Base-by-base conservation (phyloP, 768 basidiomycete species). In the Cytidiella melzeri region DNA sequence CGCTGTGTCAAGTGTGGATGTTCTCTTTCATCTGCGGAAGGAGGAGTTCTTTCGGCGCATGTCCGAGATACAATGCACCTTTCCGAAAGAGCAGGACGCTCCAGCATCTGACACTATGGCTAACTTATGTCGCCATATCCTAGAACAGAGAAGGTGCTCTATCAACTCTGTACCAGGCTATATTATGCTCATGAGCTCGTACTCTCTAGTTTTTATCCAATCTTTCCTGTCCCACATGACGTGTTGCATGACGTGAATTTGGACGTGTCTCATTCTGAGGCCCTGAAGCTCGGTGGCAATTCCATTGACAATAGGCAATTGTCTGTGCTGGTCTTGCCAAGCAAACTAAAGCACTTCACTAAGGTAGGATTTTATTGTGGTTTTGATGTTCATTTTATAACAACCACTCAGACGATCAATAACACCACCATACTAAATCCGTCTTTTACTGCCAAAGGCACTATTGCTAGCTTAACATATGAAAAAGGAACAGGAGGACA, bases 131-230 rank as follows among this genome's bases (percentile, higher is more conserved):
- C 74, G 92, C 19, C 86, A 92, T 60, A 57, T 99, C 9, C 68
- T 98, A 27, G 80, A 91, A 47, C 96, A 99, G 58, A 75, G 91
- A 64, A 92, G 84, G 93, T 26, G 19, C 24, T 28, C 27, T 21
- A 18, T 36, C 10, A 43, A 23, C 3, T 11, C 15, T 45, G 18
- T 26, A 15, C 40, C 39, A 13, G 5, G 18, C 9, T 47, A 26
- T 45, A 20, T 1, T 24, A 38, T 10, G 18, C 11, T 15, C 15
- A 15, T 7, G 15, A 34, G n/a, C n/a, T n/a, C n/a, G n/a, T n/a
- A n/a, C n/a, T n/a, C n/a, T 19, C 18, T 61, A 97, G 92, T 59
- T 96, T 96, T 70, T 99, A 98, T 63, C 96, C 96, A 0, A 67
- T 96, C 36, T 97, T 97, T 66, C 96, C 96, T 7, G 77, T 82